These are phyloP conservation scores for Rhododendron kiyosumense DNA, from an alignment of 148 eudicot genomes.

Conservation along the genomic window DNA sequence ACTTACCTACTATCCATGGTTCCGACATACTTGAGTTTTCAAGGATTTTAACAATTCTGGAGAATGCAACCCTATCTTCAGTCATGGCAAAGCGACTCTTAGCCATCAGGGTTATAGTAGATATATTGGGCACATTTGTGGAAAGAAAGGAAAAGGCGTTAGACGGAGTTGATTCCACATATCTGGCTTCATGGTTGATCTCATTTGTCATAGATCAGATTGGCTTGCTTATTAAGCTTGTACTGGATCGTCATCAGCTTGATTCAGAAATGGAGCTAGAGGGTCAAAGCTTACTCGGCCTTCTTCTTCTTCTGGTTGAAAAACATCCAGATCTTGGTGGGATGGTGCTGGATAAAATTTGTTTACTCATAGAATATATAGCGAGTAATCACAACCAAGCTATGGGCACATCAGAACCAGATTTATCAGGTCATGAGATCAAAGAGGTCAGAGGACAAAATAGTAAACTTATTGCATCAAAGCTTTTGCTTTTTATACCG, in stretches of 20 bases:
- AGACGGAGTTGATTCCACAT: conserved; percentile 26
- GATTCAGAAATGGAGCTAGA: conserved; percentile 38
- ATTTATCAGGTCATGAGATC: conserved; percentile 27
- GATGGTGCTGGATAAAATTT: conserved; percentile 42
- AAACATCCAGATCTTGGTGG: conserved; percentile 35
- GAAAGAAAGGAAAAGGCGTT: conserved; percentile 25
- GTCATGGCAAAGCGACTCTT: conserved; percentile 40
- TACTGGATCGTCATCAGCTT: conserved; percentile 20
- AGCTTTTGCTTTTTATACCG: conserved; percentile 32
- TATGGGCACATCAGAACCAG: conserved; percentile 16
- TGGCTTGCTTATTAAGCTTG: conserved; percentile 26
- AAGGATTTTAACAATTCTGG: conserved; percentile 31
- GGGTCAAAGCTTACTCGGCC: conserved; percentile 37
- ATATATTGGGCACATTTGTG: conserved; percentile 40
- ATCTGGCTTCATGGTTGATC: conserved; percentile 34
- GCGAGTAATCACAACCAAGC: conserved; percentile 23
- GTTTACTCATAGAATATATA: conserved; percentile 25
- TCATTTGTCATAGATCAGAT: conserved; percentile 41
- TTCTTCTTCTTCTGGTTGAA: conserved; percentile 35
- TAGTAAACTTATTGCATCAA: conserved; percentile 16
- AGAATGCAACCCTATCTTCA: conserved; percentile 40
- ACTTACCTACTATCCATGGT: conserved; percentile 23
- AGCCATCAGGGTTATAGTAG: conserved; percentile 41
- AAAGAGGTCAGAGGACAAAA: conserved; percentile 21
- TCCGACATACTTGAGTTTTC: conserved; percentile 35